Percentiles rank a stretch among this genome's conserved stretches.
phyloP scores from a whole-genome alignment of 2,329 filamentous ascomycete species.

The Exophiala mesophila region DNA sequence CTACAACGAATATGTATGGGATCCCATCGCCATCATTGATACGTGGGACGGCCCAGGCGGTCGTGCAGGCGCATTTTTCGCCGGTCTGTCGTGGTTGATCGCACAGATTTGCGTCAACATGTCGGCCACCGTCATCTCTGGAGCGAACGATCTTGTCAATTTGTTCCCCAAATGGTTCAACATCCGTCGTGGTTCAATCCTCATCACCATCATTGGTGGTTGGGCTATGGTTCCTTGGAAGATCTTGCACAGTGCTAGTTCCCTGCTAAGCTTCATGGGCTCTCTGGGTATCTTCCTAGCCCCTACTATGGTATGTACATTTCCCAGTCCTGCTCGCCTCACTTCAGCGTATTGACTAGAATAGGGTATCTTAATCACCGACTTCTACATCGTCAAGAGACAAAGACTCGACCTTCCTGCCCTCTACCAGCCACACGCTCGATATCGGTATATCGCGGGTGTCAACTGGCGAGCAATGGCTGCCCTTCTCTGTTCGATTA shows the following conservation, averaged over 20 bases:
- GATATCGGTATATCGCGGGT: constrained; percentile 33
- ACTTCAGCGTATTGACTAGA: not conserved
- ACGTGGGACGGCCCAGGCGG: constrained; percentile 31
- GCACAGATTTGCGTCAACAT: constrained; percentile 53
- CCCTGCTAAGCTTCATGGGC: constrained; percentile 36
- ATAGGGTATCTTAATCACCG: constrained; percentile 17
- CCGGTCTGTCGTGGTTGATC: constrained; percentile 49
- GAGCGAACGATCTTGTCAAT: constrained; percentile 47
- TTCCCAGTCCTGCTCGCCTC: not conserved
- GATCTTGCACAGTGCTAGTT: constrained; percentile 38
- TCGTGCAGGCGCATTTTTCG: constrained; percentile 46
- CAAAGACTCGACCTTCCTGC: constrained; percentile 11
- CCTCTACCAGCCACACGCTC: constrained; percentile 15
- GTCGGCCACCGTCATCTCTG: constrained; percentile 47
- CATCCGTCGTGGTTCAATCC: constrained; percentile 42
- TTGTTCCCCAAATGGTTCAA: constrained; percentile 52
- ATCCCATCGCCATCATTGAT: constrained; percentile 39
- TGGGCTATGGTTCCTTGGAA: constrained; percentile 47
- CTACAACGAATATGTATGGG: constrained; percentile 33
- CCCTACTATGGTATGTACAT: constrained; percentile 15
- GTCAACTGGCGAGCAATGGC: constrained; percentile 58
- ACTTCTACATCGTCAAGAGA: constrained; percentile 24
- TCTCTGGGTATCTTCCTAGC: constrained; percentile 30
- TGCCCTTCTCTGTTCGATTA: constrained; percentile 54
- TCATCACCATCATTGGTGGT: constrained; percentile 36